Conservation (phyloP, 257 asterid species). For the Solanum appendiculatum region DNA sequence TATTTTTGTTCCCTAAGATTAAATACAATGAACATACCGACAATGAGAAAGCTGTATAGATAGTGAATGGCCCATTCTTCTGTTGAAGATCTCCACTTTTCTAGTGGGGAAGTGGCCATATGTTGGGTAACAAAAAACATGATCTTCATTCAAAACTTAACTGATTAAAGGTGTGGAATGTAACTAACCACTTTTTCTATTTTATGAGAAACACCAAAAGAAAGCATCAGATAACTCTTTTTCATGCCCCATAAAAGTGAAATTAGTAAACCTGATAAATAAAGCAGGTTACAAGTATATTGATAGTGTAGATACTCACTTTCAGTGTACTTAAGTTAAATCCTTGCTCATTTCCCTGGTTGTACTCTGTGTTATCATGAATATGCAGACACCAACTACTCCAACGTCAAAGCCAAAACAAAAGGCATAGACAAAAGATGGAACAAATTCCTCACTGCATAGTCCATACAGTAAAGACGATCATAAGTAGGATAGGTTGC, state of each 20-base stretch:
- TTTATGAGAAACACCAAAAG: not conserved
- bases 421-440: not conserved
- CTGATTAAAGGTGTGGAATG: not conserved
- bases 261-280: not conserved
- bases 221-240: not conserved
- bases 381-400: not conserved
- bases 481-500: not conserved
- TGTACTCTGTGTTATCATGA: not conserved
- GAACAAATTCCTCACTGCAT: not conserved
- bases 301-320: not conserved
- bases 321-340: not conserved
- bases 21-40: not conserved
- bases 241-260: not conserved
- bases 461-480: not conserved
- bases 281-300: not conserved
- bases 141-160: not conserved
- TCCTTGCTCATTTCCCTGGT: not conserved
- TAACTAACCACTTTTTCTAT: not conserved
- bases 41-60: not conserved
- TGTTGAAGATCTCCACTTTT: not conserved
- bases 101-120: not conserved
- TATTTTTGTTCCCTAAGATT: not conserved
- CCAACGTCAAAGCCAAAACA: not conserved
- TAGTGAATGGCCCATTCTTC: not conserved
- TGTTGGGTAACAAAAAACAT: not conserved